These are phyloP conservation scores for Bipolaris oryzae DNA, from an alignment of 2,329 filamentous ascomycete genomes.

Conservation along the genomic window DNA sequence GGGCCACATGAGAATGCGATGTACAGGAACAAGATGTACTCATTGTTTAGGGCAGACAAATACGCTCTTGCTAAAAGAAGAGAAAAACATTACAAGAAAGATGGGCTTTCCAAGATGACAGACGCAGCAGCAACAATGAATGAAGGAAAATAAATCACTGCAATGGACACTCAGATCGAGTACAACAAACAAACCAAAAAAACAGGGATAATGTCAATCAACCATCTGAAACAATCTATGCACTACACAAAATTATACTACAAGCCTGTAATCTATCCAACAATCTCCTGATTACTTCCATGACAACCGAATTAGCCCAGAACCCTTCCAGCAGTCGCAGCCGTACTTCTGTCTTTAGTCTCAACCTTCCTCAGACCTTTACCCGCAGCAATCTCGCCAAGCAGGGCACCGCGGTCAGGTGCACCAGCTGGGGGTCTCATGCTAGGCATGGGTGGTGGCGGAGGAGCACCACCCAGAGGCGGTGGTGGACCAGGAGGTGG, in stretches of 20 bases:
- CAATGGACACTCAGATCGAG: neutral
- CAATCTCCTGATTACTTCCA: constrained; percentile 1
- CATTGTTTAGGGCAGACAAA: neutral
- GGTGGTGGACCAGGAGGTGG: constrained; percentile 60
- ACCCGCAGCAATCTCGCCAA: constrained; percentile 84
- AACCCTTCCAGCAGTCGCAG: constrained; percentile 78
- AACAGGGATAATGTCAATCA: neutral
- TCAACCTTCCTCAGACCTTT: constrained; percentile 81
- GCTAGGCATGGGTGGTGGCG: constrained; percentile 54
- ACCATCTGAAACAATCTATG: constrained; percentile 9
- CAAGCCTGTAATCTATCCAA: neutral
- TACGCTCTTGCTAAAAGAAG: neutral
- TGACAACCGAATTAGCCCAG: constrained; percentile 18
- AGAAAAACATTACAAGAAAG: too few relatives aligned
- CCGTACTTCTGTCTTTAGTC: constrained; percentile 83
- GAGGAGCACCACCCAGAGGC: constrained; percentile 41
- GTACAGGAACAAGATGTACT: neutral
- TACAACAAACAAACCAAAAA: neutral
- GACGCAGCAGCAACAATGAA: neutral
- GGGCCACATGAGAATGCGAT: too few relatives aligned
- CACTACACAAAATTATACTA: constrained; percentile 7
- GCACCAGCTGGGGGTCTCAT: constrained; percentile 38
- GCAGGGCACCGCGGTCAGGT: constrained; percentile 62
- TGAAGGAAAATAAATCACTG: neutral
- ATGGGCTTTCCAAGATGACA: neutral